phyloP scores from a whole-genome alignment of 305 asterid genomes.

The Fraxinus velutina region DNA sequence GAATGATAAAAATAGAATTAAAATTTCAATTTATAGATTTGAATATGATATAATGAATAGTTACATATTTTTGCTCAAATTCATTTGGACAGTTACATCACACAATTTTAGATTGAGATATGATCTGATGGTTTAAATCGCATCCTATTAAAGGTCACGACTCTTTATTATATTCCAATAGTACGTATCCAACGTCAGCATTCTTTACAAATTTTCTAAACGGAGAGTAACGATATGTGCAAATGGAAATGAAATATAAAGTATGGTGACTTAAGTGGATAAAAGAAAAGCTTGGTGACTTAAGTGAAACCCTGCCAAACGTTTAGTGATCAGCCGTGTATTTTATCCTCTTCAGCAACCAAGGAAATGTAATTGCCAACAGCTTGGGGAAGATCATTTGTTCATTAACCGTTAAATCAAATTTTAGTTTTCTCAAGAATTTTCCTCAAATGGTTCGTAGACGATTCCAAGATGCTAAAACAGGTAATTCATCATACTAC shows the following conservation, averaged over 20 bases:
- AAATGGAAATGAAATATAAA: not conserved
- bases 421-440: not conserved
- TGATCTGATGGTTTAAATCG: not conserved
- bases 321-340: not conserved
- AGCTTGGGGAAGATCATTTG: not conserved
- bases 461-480: slow-evolving; percentile 19
- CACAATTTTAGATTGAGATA: not conserved
- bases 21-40: not conserved
- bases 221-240: not conserved
- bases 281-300: not conserved
- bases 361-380: too few relatives aligned
- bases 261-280: not conserved
- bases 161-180: not conserved
- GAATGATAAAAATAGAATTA: not conserved
- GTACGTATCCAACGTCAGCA: not conserved
- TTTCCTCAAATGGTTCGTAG: slow-evolving; percentile 20
- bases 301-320: not conserved
- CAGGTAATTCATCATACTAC: slow-evolving; percentile 18
- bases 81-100: not conserved
- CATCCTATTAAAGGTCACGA: not conserved
- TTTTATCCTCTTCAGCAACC: not conserved
- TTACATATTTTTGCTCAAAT: not conserved
- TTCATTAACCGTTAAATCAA: not conserved
- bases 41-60: not conserved
- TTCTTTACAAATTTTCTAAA: not conserved